These are phyloP conservation scores for Penicillium subrubescens DNA, from an alignment of 495 filamentous ascomycete species.

Conservation along the genomic window DNA sequence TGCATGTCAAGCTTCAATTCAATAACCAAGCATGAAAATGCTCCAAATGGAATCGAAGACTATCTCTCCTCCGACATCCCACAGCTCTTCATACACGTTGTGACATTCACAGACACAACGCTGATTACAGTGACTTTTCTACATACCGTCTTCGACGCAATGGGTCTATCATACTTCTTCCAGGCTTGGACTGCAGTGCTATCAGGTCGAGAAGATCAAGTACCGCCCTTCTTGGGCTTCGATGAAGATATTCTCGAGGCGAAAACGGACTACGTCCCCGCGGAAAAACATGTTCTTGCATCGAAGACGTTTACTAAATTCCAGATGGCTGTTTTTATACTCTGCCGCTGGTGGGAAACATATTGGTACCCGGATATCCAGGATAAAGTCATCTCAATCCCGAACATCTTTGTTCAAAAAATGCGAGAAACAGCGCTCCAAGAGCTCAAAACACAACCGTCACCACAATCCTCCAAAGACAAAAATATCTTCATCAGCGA, in stretches of 20 bases:
- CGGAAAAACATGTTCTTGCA: background rate
- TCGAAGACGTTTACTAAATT: background rate
- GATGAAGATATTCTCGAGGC: background rate
- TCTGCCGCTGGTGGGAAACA: background rate
- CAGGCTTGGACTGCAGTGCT: background rate
- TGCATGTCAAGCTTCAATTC: slow-evolving; percentile 1
- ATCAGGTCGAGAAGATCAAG: background rate
- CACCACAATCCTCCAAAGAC: background rate
- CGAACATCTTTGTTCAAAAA: background rate
- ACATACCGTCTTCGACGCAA: slow-evolving; percentile 48
- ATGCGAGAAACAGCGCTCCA: background rate
- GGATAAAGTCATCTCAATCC: background rate
- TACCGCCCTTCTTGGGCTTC: slow-evolving; percentile 1
- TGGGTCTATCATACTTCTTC: slow-evolving; percentile 28
- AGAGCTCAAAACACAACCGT: background rate
- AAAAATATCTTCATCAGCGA: background rate
- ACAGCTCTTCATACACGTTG: slow-evolving; percentile 47
- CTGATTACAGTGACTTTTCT: slow-evolving; percentile 45
- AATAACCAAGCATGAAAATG: background rate
- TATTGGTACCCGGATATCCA: background rate
- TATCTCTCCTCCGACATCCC: slow-evolving; percentile 45
- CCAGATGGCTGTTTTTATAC: background rate
- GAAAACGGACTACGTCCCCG: background rate
- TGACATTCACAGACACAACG: slow-evolving; percentile 50
- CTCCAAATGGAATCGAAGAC: slow-evolving; percentile 25